Evolutionary conservation across 345 rosid species (phyloP), one percentile per base, ranked within the genome.

Genomic region (Excoecaria agallocha): DNA sequence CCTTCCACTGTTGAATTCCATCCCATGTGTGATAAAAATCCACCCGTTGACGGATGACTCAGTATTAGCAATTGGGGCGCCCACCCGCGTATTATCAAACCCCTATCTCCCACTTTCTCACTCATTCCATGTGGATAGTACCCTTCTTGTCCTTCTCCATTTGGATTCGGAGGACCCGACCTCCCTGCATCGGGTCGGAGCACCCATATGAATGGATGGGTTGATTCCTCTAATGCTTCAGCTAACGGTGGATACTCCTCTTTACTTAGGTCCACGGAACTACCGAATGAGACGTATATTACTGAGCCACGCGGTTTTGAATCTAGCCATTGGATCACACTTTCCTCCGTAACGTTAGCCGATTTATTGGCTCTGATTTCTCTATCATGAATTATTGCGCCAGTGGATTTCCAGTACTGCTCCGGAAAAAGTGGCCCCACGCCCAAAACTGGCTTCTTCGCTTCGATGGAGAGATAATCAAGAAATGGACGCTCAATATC

Each of bases 1-100:
- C 86, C 90, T 69, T 89, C 93, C 75, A 79, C 57, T 0, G 90
- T 83, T 0, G 90, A 85, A 77, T 89, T 89, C 90, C 89, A 85
- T 4, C 90, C 85, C 19, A 87, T 84, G 51, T 85, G 90, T 1
- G 90, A 85, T 52, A 89, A 9, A 75, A 88, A 86, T 3, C 82
- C 90, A 4, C 79, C 87, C 0, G 81, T 77, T 0, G 90, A 89
- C 1, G 63, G 74, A 67, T 85, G 90, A 72, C 83, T 83, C 49
- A 87, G 77, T 66, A 87, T 85, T 76, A 87, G 15, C 80, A 83
- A 62, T 68, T 83, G 90, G 0, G 90, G 88, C 11, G 90, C 83
- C 90, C 88, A 85, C 7, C 85, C 86, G 15, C 73, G 69, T 16
- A 87, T 78, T 25, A 87, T 71, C 81, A 83, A 37, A 6, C 86